A percentile compares a stretch with the other conserved stretches of the same genome.
These are phyloP conservation scores for Phytophthora fragariae DNA, from an alignment of 352 stramenopile genomes.

Conservation along the genomic window DNA sequence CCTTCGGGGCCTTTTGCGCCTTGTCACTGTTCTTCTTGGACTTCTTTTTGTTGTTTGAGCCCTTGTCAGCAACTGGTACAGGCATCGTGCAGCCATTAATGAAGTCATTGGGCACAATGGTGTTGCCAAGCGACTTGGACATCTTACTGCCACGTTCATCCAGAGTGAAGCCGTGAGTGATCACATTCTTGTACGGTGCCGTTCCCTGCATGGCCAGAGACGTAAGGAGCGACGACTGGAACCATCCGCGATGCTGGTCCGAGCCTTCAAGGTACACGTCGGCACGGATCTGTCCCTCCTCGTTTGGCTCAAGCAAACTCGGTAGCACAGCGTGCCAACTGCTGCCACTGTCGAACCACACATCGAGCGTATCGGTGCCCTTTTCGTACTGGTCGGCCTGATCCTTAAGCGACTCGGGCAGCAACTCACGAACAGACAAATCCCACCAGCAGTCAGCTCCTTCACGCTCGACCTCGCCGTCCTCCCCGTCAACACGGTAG, in stretches of 20 bases:
- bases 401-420: constrained; percentile 63
- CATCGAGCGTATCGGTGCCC: constrained; percentile 98
- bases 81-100: constrained; percentile 91
- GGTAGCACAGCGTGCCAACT: constrained; percentile 77
- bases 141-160: constrained; percentile 99
- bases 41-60: constrained; percentile 66
- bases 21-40: constrained; percentile 77
- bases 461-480: constrained; percentile 65
- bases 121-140: constrained; percentile 99
- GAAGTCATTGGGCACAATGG: constrained; percentile 94
- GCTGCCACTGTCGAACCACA: constrained; percentile 98
- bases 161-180: constrained; percentile 99
- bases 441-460: constrained; percentile 98
- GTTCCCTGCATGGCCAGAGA: constrained; percentile 82
- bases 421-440: constrained; percentile 77
- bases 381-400: constrained; percentile 93
- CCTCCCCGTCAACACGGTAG: constrained; percentile 44
- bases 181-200: constrained; percentile 96
- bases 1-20: constrained; percentile 74
- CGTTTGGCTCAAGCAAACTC: constrained; percentile 42
- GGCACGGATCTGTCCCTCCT: constrained; percentile 80
- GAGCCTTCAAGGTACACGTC: constrained; percentile 98
- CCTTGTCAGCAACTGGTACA: constrained; percentile 26
- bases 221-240: constrained; percentile 98
- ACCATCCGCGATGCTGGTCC: constrained; percentile 99